A percentile compares a stretch with the other conserved stretches of the same genome.
Conservation (phyloP, 2,329 filamentous ascomycete genomes). For the Monosporascus sp. region DNA sequence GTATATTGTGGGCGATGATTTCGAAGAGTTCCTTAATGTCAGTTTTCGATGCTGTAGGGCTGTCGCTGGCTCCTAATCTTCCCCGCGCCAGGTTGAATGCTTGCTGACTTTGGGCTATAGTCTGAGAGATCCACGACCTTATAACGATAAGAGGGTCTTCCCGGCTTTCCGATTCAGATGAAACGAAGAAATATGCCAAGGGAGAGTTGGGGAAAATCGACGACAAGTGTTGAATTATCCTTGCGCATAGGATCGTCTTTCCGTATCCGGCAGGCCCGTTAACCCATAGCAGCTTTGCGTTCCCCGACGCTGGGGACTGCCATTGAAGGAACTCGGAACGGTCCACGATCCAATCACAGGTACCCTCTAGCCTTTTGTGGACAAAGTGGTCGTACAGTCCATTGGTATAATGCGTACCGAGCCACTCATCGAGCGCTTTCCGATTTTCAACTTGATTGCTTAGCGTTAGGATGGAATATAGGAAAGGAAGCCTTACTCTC, state of each 20-base stretch:
- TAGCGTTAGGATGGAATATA: background rate
- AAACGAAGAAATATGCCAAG: constrained; percentile 29
- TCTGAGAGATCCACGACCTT: constrained; percentile 26
- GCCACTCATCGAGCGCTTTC: background rate
- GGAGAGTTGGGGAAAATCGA: background rate
- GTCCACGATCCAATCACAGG: constrained; percentile 23
- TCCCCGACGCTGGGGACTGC: constrained; percentile 5
- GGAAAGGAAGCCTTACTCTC: background rate
- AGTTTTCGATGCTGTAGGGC: constrained; percentile 8
- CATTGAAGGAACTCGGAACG: constrained; percentile 11
- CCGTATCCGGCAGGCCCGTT: constrained; percentile 26
- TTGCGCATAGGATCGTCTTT: constrained; percentile 29
- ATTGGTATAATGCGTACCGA: background rate
- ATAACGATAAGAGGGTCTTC: constrained; percentile 20
- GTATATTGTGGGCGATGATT: constrained; percentile 5
- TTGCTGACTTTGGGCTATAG: constrained; percentile 2
- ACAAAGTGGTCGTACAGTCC: constrained; percentile 13
- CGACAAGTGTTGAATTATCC: constrained; percentile 19
- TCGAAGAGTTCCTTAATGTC: constrained; percentile 15
- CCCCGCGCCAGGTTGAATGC: constrained; percentile 10
- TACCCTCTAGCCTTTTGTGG: constrained; percentile 13
- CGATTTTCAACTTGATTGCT: background rate
- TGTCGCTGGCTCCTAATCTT: background rate
- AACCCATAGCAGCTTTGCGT: constrained; percentile 26
- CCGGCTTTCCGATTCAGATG: constrained; percentile 19